Conservation (phyloP, 371 early-diverging fungal species). For the Cokeromyces recurvatus region DNA sequence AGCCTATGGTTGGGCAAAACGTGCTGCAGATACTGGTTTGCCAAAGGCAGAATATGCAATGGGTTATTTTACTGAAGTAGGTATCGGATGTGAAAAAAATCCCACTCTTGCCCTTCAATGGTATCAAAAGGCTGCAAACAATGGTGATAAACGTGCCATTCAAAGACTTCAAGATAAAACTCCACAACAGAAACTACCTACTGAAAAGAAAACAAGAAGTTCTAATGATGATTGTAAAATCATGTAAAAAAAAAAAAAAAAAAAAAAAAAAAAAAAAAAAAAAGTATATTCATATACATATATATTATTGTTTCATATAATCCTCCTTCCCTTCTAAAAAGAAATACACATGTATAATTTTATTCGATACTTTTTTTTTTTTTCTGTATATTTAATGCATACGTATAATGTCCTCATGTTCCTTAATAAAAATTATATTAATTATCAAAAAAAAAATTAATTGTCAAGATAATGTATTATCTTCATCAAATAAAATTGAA, state of each 20-base stretch:
- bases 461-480: too few species aligned
- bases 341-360: too few species aligned
- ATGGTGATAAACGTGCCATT: slow-evolving; percentile 30
- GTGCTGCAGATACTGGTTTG: slow-evolving; percentile 72
- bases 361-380: too few species aligned
- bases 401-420: too few species aligned
- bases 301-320: too few species aligned
- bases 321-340: too few species aligned
- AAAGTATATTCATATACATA: too few species aligned
- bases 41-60: slow-evolving; percentile 92
- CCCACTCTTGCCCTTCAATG: slow-evolving; percentile 64
- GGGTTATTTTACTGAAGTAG: slow-evolving; percentile 89
- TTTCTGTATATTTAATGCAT: too few species aligned
- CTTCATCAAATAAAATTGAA: too few species aligned
- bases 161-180: slow-evolving; percentile 27
- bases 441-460: too few species aligned
- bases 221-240: slow-evolving; percentile 33
- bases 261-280: neutral
- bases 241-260: slow-evolving; percentile 19
- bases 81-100: slow-evolving; percentile 66
- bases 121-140: slow-evolving; percentile 62
- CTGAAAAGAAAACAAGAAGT: slow-evolving; percentile 33
- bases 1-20: slow-evolving; percentile 85
- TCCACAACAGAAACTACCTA: slow-evolving; percentile 31
- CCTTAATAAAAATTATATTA: too few species aligned